Evolutionary conservation across 2,329 filamentous ascomycete species (phyloP), one percentile per base, ranked within the genome.

Genomic region (Colletotrichum sp.): DNA sequence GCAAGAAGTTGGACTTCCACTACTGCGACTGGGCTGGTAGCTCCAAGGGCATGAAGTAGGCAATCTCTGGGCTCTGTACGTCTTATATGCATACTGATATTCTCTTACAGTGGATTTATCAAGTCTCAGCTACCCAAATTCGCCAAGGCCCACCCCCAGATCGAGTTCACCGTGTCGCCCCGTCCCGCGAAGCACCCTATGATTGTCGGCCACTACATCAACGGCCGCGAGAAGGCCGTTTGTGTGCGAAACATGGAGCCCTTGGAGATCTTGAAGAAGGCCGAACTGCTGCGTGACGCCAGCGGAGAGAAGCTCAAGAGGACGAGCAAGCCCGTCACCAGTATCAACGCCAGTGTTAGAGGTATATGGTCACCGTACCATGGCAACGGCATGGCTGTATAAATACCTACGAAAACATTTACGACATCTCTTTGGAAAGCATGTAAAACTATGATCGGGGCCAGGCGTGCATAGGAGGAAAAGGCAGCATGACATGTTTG

Each of bases 1-100:
- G 97, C 92, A 98, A 95, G 90, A 95, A 94, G 83, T 89, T 99
- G 85, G 95, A 98, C 85, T 95, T 99, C 83, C 95, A 98, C 88
- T 99, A 98, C 89, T 99, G 97, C 89, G 96, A 99, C 90, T 96
- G 94, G 92, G 95, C 95, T 74, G 97, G 96, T 78, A 98, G 95
- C 85, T 99, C 96, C 49, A 92, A 89, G 82, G 97, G 97, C 83
- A 98, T 99, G 96, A 97, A 98, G 95, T 97, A 89, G 16, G 76
- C 39, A 24, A 26, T 15, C 65, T 36, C 70, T 74, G 62, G 72
- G 24, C 44, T 26, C 32, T 3, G 10, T n/a, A 59, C 12, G 34
- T 12, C 1, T 59, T n/a, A 49, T 12, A 10, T 34, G 8, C 12
- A n/a, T 57, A 28, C 78, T 87, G 80, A 86, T 79, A 4, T 12